Evolutionary conservation across 169 alveolate species (phyloP).

Genomic region (Eimeria praecox): DNA sequence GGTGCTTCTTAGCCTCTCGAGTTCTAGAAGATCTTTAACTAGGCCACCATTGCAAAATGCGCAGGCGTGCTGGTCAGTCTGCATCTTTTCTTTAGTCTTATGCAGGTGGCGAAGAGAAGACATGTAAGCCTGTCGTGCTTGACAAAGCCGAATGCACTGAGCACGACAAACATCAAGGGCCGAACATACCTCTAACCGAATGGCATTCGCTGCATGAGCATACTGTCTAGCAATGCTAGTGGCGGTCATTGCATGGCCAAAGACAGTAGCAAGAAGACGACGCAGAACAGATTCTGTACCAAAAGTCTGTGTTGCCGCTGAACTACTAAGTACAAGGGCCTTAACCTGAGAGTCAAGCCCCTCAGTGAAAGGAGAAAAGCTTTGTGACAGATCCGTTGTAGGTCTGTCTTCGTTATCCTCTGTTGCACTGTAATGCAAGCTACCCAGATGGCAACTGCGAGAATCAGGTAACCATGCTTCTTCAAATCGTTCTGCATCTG

Average conservation of each 20-base stretch:
- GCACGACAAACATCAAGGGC: conserved; percentile 3
- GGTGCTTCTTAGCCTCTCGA: conserved; percentile 12
- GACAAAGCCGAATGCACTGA: conserved; percentile 21
- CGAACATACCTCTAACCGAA: neutral
- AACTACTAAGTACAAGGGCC: neutral
- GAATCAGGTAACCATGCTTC: neutral
- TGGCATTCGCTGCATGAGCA: neutral
- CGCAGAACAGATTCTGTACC: neutral
- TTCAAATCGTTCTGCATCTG: too few species aligned
- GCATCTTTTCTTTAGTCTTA: neutral
- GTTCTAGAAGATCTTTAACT: neutral
- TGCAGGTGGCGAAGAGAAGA: neutral
- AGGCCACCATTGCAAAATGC: neutral
- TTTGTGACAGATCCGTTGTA: neutral
- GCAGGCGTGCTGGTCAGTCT: neutral
- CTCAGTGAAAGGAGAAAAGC: neutral
- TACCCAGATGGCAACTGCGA: neutral
- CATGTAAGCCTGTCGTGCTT: neutral
- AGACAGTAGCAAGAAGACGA: neutral
- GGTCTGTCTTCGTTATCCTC: neutral
- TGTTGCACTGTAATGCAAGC: neutral
- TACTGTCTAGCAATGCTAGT: neutral
- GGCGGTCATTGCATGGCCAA: neutral
- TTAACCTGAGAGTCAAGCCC: neutral
- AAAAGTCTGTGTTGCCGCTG: neutral